These are phyloP conservation scores for Rostrohypoxylon terebratum DNA, from an alignment of 495 filamentous ascomycete genomes.

Conservation along the genomic window DNA sequence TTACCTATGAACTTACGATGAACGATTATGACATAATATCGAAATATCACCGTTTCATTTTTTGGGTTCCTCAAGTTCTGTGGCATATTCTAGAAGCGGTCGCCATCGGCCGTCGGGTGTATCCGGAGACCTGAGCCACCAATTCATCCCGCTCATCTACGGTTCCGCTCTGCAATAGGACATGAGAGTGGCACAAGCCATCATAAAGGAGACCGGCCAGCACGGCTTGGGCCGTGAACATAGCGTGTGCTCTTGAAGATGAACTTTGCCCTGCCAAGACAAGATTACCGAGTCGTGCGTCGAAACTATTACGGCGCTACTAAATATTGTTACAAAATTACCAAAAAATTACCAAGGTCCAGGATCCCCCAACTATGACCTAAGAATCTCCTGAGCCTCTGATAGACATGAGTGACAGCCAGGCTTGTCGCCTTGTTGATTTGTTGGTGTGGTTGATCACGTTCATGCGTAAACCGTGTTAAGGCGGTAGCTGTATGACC, in stretches of 20 bases:
- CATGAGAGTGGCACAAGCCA: conserved; percentile 11
- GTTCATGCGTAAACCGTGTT: background rate
- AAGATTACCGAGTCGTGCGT: conserved; percentile 13
- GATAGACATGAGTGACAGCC: background rate
- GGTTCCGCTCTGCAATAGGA: conserved; percentile 1
- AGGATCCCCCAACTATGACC: conserved; percentile 5
- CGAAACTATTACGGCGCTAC: conserved; percentile 3
- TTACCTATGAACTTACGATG: background rate
- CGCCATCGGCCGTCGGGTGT: background rate
- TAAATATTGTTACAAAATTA: background rate
- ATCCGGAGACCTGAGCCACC: conserved; percentile 2
- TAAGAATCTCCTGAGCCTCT: background rate
- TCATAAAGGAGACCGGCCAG: background rate
- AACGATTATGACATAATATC: background rate
- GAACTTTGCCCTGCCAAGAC: conserved; percentile 42
- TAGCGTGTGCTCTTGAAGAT: conserved; percentile 14
- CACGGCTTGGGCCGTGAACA: conserved; percentile 16
- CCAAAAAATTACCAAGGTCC: background rate
- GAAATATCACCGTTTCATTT: background rate
- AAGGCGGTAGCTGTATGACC: background rate
- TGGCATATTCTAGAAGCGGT: background rate
- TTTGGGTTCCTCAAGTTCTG: background rate
- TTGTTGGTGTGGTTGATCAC: background rate
- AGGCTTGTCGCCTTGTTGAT: background rate
- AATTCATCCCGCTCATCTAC: background rate